Base-by-base conservation (phyloP, 2,329 filamentous ascomycete genomes). In the Paecilomyces niveus region DNA sequence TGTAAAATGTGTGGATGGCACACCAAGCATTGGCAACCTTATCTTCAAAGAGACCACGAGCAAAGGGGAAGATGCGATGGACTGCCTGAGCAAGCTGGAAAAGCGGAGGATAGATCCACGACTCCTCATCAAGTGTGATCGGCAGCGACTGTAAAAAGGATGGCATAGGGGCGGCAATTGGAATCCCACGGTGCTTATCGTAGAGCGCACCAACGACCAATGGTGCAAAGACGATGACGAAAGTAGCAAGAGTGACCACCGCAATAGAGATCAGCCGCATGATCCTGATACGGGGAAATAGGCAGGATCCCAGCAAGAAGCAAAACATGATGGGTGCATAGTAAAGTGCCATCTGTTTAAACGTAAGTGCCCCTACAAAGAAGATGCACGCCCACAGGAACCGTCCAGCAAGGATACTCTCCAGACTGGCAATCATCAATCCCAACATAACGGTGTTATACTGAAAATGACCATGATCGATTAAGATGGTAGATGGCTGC, bases 21-120 rank as follows among this genome's bases (percentile, higher is more conserved):
- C 94, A 99, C 94, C 94, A 99, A 68, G 97, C 89, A 71, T 99
- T 99, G 68, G 94, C 94, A 21, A 99, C 95, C 75, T 99, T 99
- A 78, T 97, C 94, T 76, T 99, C 95, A 68, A 97, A 99, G 6
- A 99, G 78, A 3, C 94, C 94, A n/a, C 94, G 86, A 1, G 92
- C 86, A 70, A 99, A 97, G 0, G 95, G 94, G 68, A 99, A 97
- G 58, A 97, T 84, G n/a, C 94, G 88, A 72, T 97, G 90, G 10
- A 97, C 76, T 66, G 92, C 84, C 74, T 99, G 95, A 0, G 87
- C 80, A 35, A 95, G 68, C 72, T 96, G 92, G 68, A 94, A 85
- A 3, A 92, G 69, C 11, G 90, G 73, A 0, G 90, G 87, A 68
- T 90, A 94, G 68, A 90, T 87, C 70, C 84, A 81, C 1, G 89